Evolutionary conservation across 208 protist species (phyloP), one percentile per base, ranked within the genome.

Genomic region (Porcisia deanei): DNA sequence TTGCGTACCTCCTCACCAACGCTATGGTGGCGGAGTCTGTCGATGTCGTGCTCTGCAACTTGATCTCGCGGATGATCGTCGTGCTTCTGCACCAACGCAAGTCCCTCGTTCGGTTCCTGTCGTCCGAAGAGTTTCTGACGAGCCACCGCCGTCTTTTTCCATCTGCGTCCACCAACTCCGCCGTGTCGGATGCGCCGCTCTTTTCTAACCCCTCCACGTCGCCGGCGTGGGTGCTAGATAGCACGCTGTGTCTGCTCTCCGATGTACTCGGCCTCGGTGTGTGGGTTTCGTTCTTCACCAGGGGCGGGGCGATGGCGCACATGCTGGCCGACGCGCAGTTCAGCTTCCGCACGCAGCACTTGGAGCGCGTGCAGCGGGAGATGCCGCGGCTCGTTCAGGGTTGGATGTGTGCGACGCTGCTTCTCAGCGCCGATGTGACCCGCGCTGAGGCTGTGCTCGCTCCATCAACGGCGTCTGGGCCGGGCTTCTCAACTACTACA

Each of bases 251-350:
- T 16, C 81, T 94, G 30, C 75, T 91, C 52, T 79, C 89, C n/a
- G 92, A 97, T 76, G 89, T 94, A 59, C 72, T 97, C 12, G 79
- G 81, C 71, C 77, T 79, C 10, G 88, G 85, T 41, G 75, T 89
- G 71, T 94, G 88, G 91, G 73, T 89, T n/a, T 86, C 89, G 9
- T 97, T 88, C 85, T 73, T 93, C 45, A 84, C 85, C 20, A 78
- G 84, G 30, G 92, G 92, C 45, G 85, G 82, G 18, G 92, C 85
- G 9, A 68, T 97, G 22, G 78, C 75, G 18, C 83, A 92, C 54
- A 85, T 97, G 22, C 75, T 88, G 53, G 76, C 65, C 52, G 82
- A 86, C 71, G 34, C 73, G 22, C 57, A 79, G 18, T 72, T 94
- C 39, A 49, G 55, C 59, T 97, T 94, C 61, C 87, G 88, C 45